phyloP scores from a whole-genome alignment of 2,329 filamentous ascomycete species.

The Botrytis cinerea region DNA sequence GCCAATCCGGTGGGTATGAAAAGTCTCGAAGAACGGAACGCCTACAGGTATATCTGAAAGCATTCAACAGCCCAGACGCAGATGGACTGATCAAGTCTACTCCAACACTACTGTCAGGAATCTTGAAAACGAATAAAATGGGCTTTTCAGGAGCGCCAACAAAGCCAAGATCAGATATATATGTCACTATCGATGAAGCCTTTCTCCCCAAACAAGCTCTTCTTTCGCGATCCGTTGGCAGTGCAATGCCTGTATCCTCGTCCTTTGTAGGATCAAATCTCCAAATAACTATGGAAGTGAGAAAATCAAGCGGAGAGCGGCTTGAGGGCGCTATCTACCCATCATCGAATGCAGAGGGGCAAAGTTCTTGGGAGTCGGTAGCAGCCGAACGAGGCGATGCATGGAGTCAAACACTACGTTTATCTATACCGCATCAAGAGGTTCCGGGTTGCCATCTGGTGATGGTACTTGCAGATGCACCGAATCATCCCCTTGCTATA shows the following conservation, averaged over 20 bases:
- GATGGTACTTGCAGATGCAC: conserved; percentile 84
- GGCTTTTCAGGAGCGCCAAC: conserved; percentile 92
- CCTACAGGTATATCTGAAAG: conserved; percentile 75
- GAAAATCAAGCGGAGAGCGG: conserved; percentile 73
- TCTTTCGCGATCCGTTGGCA: conserved; percentile 68
- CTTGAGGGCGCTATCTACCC: conserved; percentile 87
- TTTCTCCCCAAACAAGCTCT: conserved; percentile 75
- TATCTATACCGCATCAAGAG: conserved; percentile 76
- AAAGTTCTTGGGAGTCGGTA: conserved; percentile 87
- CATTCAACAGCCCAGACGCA: conserved; percentile 76
- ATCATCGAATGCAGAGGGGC: conserved; percentile 74
- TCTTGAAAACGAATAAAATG: conserved; percentile 82
- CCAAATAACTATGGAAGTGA: conserved; percentile 86
- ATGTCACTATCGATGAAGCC: conserved; percentile 80
- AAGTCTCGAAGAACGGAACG: conserved; percentile 73
- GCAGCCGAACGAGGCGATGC: conserved; percentile 75
- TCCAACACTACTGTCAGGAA: conserved; percentile 80
- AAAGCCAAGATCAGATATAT: conserved; percentile 89
- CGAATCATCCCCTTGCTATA: conserved; percentile 85
- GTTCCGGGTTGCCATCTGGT: conserved; percentile 83
- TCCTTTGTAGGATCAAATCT: conserved; percentile 70
- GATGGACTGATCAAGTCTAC: conserved; percentile 81
- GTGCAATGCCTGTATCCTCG: conserved; percentile 68
- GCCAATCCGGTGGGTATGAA: conserved; percentile 71
- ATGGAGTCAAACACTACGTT: conserved; percentile 86